phyloP scores from a whole-genome alignment of 2,329 filamentous ascomycete species.

The Colletotrichum siamense region DNA sequence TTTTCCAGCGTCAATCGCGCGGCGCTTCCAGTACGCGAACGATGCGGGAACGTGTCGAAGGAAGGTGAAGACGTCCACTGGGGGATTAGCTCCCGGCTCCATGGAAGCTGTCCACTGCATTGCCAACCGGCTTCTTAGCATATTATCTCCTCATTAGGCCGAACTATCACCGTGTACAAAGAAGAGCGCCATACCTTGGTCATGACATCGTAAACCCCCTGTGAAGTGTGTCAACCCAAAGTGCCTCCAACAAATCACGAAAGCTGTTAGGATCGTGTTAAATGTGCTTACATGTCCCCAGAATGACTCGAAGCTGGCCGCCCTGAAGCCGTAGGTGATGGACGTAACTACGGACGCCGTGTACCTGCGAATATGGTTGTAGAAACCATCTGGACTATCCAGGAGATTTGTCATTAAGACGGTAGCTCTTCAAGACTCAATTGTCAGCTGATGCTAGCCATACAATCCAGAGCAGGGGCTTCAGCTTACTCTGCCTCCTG shows the following conservation, averaged over 20 bases:
- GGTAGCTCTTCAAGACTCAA: background rate
- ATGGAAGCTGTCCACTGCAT: no score
- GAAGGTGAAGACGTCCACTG: no score
- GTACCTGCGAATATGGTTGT: background rate
- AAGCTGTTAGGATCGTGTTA: background rate
- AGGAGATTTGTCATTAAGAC: background rate
- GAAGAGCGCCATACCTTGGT: no score
- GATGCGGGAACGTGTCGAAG: no score
- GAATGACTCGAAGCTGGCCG: background rate
- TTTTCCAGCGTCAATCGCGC: no score
- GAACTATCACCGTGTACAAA: no score
- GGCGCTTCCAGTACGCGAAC: no score
- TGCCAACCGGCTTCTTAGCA: no score
- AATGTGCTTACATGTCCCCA: background rate
- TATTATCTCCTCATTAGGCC: no score
- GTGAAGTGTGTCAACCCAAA: no score
- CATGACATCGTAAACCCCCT: no score
- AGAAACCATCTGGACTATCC: background rate
- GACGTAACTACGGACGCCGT: background rate
- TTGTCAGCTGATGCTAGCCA: background rate
- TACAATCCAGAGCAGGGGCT: background rate
- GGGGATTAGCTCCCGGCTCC: no score
- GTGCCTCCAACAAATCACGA: background rate
- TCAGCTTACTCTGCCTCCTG: conserved; percentile 43
- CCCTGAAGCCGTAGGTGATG: background rate